Conservation (phyloP, 768 basidiomycete genomes). For the Tubosaeta sp. region DNA sequence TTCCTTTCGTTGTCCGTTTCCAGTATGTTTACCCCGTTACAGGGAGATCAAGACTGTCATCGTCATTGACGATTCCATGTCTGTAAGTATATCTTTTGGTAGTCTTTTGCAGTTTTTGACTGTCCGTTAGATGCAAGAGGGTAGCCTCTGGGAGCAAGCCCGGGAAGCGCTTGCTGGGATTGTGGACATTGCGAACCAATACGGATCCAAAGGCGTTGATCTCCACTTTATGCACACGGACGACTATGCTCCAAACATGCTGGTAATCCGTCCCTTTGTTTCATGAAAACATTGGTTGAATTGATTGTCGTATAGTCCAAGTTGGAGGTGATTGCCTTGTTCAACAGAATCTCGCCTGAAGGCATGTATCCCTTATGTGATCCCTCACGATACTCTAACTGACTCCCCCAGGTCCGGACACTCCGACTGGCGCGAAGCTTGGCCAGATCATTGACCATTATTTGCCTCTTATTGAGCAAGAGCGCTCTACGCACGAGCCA, state of each 20-base stretch:
- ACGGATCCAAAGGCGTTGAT: constrained; percentile 38
- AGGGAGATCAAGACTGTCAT: constrained; percentile 40
- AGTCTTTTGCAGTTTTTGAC: background rate
- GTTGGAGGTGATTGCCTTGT: constrained; percentile 20
- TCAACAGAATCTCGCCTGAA: constrained; percentile 23
- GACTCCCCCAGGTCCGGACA: constrained; percentile 26
- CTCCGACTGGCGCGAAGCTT: constrained; percentile 37
- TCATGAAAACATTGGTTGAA: background rate
- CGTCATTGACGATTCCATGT: constrained; percentile 39
- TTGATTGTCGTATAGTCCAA: constrained; percentile 13
- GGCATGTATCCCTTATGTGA: constrained; percentile 9
- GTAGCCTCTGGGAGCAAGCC: constrained; percentile 35
- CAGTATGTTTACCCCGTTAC: background rate
- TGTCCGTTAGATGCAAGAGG: constrained; percentile 36
- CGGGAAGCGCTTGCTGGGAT: constrained; percentile 41
- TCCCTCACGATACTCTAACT: background rate
- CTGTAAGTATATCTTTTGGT: constrained; percentile 17
- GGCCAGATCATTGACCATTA: constrained; percentile 35
- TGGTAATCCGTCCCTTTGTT: constrained; percentile 5
- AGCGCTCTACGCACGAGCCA: constrained; percentile 30
- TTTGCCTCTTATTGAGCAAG: constrained; percentile 29
- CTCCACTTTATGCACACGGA: constrained; percentile 39
- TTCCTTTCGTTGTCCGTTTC: background rate
- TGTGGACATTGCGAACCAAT: constrained; percentile 33
- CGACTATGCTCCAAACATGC: constrained; percentile 28